Evolutionary conservation across 306 rosid species (phyloP).

Genomic region (Cucurbita moschata): DNA sequence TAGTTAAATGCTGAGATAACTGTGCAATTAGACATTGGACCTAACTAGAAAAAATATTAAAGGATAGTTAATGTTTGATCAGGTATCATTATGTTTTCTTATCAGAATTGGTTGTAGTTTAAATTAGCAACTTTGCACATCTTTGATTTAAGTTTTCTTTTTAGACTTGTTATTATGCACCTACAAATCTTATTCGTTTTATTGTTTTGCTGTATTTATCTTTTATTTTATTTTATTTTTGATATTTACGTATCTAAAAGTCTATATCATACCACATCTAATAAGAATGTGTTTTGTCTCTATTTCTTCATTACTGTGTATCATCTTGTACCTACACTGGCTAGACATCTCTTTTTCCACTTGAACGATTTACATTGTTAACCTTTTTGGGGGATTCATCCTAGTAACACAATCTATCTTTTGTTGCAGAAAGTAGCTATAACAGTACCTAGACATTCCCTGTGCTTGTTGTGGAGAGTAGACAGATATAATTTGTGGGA

Average conservation of each 20-base stretch:
- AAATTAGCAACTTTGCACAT: neutral
- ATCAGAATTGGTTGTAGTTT: neutral
- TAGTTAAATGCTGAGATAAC: neutral
- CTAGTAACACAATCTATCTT: neutral
- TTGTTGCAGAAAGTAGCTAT: conserved; percentile 49
- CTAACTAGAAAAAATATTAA: neutral
- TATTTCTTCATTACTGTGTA: neutral
- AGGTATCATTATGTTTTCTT: neutral
- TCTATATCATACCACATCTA: neutral
- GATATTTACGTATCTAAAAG: neutral
- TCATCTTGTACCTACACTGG: neutral
- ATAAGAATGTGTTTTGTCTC: neutral
- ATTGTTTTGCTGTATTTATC: neutral
- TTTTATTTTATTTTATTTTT: neutral
- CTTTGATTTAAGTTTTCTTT: neutral
- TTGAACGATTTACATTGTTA: neutral
- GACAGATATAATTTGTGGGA: conserved; percentile 43
- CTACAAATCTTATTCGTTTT: neutral
- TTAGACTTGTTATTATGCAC: neutral
- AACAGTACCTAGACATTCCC: conserved; percentile 12
- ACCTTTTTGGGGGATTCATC: neutral
- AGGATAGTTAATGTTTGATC: neutral
- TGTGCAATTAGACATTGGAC: neutral
- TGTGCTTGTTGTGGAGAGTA: conserved; percentile 58
- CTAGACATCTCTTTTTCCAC: neutral